phyloP scores from a whole-genome alignment of 2,329 filamentous ascomycete species.

The Sphaerulina vaccinii region DNA sequence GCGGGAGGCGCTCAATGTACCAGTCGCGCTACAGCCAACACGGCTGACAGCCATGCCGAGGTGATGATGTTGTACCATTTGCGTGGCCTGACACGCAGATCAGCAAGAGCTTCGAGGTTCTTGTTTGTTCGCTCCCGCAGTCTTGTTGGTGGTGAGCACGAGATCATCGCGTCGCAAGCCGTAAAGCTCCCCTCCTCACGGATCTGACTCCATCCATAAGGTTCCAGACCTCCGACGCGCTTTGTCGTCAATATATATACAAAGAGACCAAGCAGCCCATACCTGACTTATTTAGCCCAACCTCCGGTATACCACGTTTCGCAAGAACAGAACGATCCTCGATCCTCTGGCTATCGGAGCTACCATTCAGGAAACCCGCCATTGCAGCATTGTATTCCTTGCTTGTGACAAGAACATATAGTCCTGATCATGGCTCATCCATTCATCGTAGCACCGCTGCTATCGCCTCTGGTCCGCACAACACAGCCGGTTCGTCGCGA shows the following conservation, averaged over 20 bases:
- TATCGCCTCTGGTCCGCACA: not conserved
- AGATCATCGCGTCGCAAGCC: not conserved
- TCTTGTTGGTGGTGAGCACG: not conserved
- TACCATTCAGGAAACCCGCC: not conserved
- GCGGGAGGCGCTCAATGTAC: not conserved
- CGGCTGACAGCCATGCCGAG: not conserved
- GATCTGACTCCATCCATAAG: not conserved
- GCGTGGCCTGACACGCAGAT: constrained; percentile 1
- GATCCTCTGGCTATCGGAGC: not conserved
- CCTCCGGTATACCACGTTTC: not conserved
- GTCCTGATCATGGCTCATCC: constrained; percentile 2
- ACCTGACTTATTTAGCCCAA: not conserved
- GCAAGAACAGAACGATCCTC: not conserved
- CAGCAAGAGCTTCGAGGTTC: not conserved
- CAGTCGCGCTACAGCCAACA: not conserved
- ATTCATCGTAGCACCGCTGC: constrained; percentile 9
- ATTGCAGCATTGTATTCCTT: not conserved
- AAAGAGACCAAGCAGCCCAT: not conserved
- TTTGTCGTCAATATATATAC: not conserved
- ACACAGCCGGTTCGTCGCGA: constrained; percentile 1
- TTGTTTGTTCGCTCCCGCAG: not conserved
- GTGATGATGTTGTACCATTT: not conserved
- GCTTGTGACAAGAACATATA: not conserved
- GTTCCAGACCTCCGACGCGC: not conserved
- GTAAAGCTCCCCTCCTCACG: not conserved